Conservation (phyloP, 176 grass and related monocot genomes). For the Typha latifolia region DNA sequence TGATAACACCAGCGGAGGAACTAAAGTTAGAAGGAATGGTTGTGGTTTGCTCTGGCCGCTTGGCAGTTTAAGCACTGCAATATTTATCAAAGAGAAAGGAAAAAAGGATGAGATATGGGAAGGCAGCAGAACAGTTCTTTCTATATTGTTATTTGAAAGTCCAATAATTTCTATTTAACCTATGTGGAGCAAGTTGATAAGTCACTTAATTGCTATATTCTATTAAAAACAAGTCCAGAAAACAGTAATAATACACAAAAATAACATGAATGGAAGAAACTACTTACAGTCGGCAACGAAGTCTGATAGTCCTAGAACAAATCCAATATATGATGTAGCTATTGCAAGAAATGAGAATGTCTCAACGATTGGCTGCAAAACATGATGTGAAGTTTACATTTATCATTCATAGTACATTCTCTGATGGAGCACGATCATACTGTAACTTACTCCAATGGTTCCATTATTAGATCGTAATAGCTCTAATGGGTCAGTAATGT, state of each 20-base stretch:
- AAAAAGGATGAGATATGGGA: not conserved
- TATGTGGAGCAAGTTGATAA: no score
- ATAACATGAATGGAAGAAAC: slow-evolving; percentile 3
- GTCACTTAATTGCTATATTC: no score
- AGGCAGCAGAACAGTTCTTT: not conserved
- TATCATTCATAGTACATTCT: not conserved
- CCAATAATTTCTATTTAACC: no score
- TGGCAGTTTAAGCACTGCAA: slow-evolving; percentile 82
- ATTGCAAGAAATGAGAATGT: slow-evolving; percentile 94
- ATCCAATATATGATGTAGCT: slow-evolving; percentile 90
- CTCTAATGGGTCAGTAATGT: slow-evolving; percentile 50
- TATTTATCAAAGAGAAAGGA: slow-evolving; percentile 19
- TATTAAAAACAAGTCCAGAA: no score
- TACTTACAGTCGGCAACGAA: slow-evolving; percentile 89
- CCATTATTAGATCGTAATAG: slow-evolving; percentile 64
- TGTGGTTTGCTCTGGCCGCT: slow-evolving; percentile 68
- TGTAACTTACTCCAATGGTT: slow-evolving; percentile 58
- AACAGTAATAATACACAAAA: not conserved
- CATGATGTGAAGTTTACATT: not conserved
- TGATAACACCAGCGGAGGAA: slow-evolving; percentile 69
- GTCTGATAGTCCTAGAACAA: slow-evolving; percentile 86
- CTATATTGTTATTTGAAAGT: no score
- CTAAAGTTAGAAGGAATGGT: slow-evolving; percentile 57
- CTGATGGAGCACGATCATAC: slow-evolving; percentile 7
- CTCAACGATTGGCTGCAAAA: slow-evolving; percentile 74